Evolutionary conservation across 2,329 filamentous ascomycete species (phyloP).

Genomic region (Colletotrichum sp.): DNA sequence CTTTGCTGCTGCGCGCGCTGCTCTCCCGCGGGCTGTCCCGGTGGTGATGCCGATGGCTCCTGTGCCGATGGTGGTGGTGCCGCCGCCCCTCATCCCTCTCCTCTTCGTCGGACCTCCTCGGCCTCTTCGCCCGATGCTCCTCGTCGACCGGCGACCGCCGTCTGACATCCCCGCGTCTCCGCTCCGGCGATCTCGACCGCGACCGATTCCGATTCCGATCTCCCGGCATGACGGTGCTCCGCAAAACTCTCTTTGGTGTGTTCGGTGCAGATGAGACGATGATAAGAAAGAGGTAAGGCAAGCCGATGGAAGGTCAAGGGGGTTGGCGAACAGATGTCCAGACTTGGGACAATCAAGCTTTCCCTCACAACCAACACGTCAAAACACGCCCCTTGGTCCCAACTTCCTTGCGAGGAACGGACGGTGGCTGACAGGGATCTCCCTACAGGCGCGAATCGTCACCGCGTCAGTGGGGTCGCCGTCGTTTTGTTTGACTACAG

Average conservation of each 20-base stretch:
- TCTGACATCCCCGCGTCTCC: background rate
- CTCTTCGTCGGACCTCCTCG: background rate
- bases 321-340: background rate
- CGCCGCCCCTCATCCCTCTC: slow-evolving; percentile 9
- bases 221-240: background rate
- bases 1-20: background rate
- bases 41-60: background rate
- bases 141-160: slow-evolving; percentile 8
- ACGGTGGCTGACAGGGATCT: background rate
- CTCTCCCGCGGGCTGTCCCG: background rate
- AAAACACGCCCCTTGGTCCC: background rate
- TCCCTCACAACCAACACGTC: background rate
- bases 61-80: background rate
- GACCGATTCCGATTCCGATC: slow-evolving; percentile 29
- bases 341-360: background rate
- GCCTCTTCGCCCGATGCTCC: background rate
- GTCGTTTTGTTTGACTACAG: slow-evolving; percentile 15
- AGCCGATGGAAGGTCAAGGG: background rate
- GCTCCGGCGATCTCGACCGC: slow-evolving; percentile 8
- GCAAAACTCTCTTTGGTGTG: background rate
- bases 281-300: background rate
- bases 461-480: background rate
- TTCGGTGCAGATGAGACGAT: background rate
- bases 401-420: background rate
- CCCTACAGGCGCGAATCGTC: background rate